Base-by-base conservation (phyloP, 2,329 filamentous ascomycete genomes). In the Leptodontidium sp. region DNA sequence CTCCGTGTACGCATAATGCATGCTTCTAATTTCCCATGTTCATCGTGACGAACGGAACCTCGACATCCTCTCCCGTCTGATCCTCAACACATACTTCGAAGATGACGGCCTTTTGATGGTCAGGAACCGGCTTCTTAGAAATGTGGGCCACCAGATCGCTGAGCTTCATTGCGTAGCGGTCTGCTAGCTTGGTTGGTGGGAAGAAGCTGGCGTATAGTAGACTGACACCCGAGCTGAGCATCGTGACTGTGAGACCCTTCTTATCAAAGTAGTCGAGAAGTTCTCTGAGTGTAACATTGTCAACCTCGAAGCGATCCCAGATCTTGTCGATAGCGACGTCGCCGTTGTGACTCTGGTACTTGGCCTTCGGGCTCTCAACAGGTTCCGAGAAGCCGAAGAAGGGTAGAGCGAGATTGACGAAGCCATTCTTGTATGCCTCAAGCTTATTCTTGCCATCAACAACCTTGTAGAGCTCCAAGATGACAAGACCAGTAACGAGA, bases 321-420 rank as follows among this genome's bases (percentile, higher is more conserved):
- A 99, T 91, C 85, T 97, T 97, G 84, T 99, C 96, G 75, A 99
- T 90, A 29, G 86, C 89, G 21, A 97, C 93, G 75, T 92, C 91
- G 77, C 92, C 92, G 52, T 92, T 82, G 64, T 90, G 91, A 26
- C 93, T 92, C 78, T 90, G 84, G 83, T 98, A 99, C 76, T 89
- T 93, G 72, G 95, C 93, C 87, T 98, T 98, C 38, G 94, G 93
- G 75, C 93, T 97, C 5, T 90, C 90, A 75, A 99, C 97, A 2
- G 96, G 96, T 82, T 99, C 96, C 77, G 93, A 97, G 87, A 99
- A 99, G 49, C 95, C 95, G 75, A 99, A 97, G 87, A 99, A 98
- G 0, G 96, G 96, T 72, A 99, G 84, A 1, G 96, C 96, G 74
- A 99, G 83, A 83, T 99, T 99, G 82, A 98, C 87, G 81, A 99